phyloP scores from a whole-genome alignment of 73 alveolate genomes.

The Symbiodinium pilosum region DNA sequence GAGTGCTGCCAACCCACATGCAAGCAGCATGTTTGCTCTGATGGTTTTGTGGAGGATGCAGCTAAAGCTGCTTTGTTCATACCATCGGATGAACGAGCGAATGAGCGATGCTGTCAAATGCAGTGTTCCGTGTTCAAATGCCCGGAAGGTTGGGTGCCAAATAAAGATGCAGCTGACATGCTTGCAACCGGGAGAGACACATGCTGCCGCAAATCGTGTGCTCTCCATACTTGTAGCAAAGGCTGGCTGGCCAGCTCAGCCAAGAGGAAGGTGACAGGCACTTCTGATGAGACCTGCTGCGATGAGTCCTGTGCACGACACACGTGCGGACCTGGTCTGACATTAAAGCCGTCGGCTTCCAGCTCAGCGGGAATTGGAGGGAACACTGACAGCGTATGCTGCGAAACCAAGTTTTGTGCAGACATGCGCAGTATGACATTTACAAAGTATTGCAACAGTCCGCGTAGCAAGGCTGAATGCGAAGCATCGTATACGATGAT shows the following conservation, averaged over 20 bases:
- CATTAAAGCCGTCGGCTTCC: neutral
- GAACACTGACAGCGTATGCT: neutral
- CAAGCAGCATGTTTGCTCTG: constrained; percentile 31
- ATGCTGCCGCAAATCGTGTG: constrained; percentile 33
- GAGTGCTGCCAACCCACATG: constrained; percentile 79
- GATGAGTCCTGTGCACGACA: constrained; percentile 31
- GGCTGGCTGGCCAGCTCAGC: constrained; percentile 33
- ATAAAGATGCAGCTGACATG: neutral
- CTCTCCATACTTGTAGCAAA: constrained; percentile 3
- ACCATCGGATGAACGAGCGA: constrained; percentile 37
- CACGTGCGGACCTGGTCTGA: neutral
- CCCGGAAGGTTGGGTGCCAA: constrained; percentile 39
- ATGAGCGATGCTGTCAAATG: constrained; percentile 67
- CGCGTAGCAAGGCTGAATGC: constrained; percentile 1
- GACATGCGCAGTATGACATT: neutral
- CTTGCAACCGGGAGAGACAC: constrained; percentile 22
- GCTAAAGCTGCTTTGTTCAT: neutral
- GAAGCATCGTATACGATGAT: neutral
- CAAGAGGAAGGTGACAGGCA: neutral
- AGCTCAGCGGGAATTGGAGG: neutral
- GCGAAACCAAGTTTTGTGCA: constrained; percentile 36
- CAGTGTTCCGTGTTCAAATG: constrained; percentile 36
- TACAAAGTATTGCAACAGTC: constrained; percentile 21
- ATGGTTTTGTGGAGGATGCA: constrained; percentile 34
- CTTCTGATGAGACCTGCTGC: constrained; percentile 51